Evolutionary conservation across 257 asterid species (phyloP).

Genomic region (Fraxinus quadrangulata): DNA sequence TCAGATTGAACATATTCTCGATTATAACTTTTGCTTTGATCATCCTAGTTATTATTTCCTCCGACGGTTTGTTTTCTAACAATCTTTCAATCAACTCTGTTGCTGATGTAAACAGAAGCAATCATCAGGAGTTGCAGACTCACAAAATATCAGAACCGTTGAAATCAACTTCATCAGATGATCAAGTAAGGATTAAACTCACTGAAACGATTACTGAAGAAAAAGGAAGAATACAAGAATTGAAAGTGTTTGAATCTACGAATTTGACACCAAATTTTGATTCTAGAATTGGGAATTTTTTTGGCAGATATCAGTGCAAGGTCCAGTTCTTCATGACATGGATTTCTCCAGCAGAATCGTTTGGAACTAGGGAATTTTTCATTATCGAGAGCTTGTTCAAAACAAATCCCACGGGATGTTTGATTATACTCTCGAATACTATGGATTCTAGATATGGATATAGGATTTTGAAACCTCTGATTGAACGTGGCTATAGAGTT

Average conservation of each 20-base stretch:
- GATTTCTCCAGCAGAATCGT: slow-evolving; percentile 36
- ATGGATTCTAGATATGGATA: slow-evolving; percentile 55
- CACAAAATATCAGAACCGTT: slow-evolving; percentile 21
- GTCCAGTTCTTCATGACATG: slow-evolving; percentile 61
- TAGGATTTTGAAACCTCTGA: slow-evolving; percentile 42
- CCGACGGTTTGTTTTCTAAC: slow-evolving; percentile 31
- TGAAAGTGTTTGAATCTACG: slow-evolving; percentile 16
- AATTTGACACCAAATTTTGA: slow-evolving; percentile 25
- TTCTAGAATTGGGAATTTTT: slow-evolving; percentile 28
- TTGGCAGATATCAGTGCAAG: slow-evolving; percentile 30
- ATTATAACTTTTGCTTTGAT: slow-evolving; percentile 34
- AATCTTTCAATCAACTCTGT: slow-evolving; percentile 28
- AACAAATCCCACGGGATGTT: slow-evolving; percentile 50
- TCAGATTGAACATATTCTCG: slow-evolving; percentile 40
- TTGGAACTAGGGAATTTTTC: slow-evolving; percentile 45
- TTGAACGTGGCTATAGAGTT: slow-evolving; percentile 42
- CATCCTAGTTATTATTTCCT: slow-evolving; percentile 31
- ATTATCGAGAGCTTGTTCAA: slow-evolving; percentile 56
- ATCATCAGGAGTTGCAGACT: slow-evolving; percentile 12
- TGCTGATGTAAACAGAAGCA: neutral
- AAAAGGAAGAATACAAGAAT: slow-evolving; percentile 23
- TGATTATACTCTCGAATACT: slow-evolving; percentile 53
- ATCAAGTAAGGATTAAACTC: neutral
- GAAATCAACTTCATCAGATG: slow-evolving; percentile 26
- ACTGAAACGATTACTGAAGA: neutral